Base-by-base conservation (phyloP, 2,329 filamentous ascomycete genomes). In the Pseudogymnoascus sp. region DNA sequence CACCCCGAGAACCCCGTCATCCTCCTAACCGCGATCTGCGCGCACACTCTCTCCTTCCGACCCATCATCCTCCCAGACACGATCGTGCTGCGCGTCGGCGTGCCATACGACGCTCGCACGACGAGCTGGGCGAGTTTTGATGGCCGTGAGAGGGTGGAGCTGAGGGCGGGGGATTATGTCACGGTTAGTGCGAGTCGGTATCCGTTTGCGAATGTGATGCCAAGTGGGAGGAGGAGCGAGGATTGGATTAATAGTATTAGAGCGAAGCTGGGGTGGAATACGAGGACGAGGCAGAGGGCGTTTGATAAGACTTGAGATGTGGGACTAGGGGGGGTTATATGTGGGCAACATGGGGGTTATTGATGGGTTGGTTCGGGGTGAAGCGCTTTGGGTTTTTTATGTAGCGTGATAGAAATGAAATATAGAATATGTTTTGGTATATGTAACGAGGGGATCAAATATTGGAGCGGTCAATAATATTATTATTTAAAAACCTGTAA, bases 81-180 rank as follows among this genome's bases (percentile, higher is more conserved):
- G 0, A 96, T 97, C 64, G 93, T 97, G 1, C 79, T 99, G 63
- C 85, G 94, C 37, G 82, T 96, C 15, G 94, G 93, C 9, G 92
- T 97, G n/a, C 94, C 94, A 0, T 97, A 96, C 72, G 88, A 95
- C 73, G 90, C 92, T 7, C 81, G 94, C 58, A 91, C 91, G 4
- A 88, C 85, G 67, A 92, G 89, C 39, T 99, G 94, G 93, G 94
- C 92, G n/a, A 96, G 91, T 73, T 99, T 99, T 72, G 94, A 99
- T 74, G 94, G 94, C 1, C 83, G 91, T 64, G 91, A 97, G 77
- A 85, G 91, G 75, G 76, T 90, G n/a, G 89, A 94, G 75, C 78
- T 94, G 37, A 73, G 76, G 57, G 87, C 89, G 0, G 90, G 90
- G 14, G 90, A 94, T 74, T 94, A 94, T 71, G 89, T 93, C 4